Evolutionary conservation across 495 filamentous ascomycete genomes (phyloP).

Genomic region (Daldinia caldariorum): DNA sequence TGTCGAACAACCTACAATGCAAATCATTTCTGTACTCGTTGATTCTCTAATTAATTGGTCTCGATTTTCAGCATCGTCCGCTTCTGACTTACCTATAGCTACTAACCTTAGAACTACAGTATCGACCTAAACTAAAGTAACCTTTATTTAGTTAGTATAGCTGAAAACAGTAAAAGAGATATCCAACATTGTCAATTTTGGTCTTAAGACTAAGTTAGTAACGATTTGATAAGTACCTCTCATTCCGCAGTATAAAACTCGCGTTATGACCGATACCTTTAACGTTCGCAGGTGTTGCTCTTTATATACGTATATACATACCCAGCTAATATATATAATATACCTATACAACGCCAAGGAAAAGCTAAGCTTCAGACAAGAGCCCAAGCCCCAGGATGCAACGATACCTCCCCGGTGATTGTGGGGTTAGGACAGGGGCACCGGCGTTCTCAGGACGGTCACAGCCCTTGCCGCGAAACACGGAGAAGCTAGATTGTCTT

Average conservation of each 20-base stretch:
- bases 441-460: slow-evolving; percentile 21
- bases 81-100: not conserved
- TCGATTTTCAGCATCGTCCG: not conserved
- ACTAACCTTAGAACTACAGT: too few species aligned
- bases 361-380: slow-evolving; percentile 39
- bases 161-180: too few species aligned
- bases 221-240: too few species aligned
- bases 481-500: slow-evolving; percentile 18
- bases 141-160: too few species aligned
- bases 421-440: slow-evolving; percentile 33
- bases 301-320: too few species aligned
- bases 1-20: slow-evolving; percentile 20
- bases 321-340: too few species aligned
- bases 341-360: slow-evolving; percentile 2
- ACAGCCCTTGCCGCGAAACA: slow-evolving; percentile 37
- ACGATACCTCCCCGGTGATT: slow-evolving; percentile 21
- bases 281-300: not conserved
- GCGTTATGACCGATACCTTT: not conserved
- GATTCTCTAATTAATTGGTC: not conserved
- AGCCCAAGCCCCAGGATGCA: slow-evolving; percentile 9
- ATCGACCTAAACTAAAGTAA: too few species aligned
- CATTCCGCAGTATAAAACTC: too few species aligned
- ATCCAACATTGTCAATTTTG: too few species aligned
- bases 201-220: too few species aligned
- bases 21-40: slow-evolving; percentile 15